Conservation (phyloP, 495 filamentous ascomycete genomes). For the Rostrohypoxylon terebratum region DNA sequence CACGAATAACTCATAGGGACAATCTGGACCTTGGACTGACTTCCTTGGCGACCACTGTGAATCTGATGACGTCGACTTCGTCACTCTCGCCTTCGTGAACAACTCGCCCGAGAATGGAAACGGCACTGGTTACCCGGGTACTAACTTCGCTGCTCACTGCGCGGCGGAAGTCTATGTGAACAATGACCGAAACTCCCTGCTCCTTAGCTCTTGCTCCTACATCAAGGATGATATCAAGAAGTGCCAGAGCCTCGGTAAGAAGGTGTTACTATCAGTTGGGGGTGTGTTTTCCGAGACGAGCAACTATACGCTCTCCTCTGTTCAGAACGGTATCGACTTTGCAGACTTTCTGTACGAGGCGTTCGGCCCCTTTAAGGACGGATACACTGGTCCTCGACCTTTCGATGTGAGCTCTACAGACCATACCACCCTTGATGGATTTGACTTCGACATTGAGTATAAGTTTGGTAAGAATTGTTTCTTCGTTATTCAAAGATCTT, state of each 20-base stretch:
- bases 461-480: slow-evolving; percentile 50
- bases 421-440: slow-evolving; percentile 70
- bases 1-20: slow-evolving; percentile 48
- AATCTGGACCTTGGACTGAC: slow-evolving; percentile 41
- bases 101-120: slow-evolving; percentile 53
- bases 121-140: slow-evolving; percentile 53
- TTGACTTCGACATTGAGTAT: slow-evolving; percentile 74
- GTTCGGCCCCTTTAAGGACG: slow-evolving; percentile 66
- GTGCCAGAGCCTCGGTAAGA: slow-evolving; percentile 73
- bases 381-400: slow-evolving; percentile 64
- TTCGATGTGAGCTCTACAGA: slow-evolving; percentile 62
- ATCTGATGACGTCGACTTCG: slow-evolving; percentile 52
- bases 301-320: slow-evolving; percentile 62
- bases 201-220: slow-evolving; percentile 56
- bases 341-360: slow-evolving; percentile 74
- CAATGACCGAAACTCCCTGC: slow-evolving; percentile 49
- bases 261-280: slow-evolving; percentile 73
- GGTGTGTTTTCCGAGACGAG: slow-evolving; percentile 51
- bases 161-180: slow-evolving; percentile 47
- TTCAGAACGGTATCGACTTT: slow-evolving; percentile 63
- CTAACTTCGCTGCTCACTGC: slow-evolving; percentile 58
- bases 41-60: slow-evolving; percentile 50
- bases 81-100: slow-evolving; percentile 59
- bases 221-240: slow-evolving; percentile 66
- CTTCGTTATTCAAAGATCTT: slow-evolving; percentile 44